Evolutionary conservation across 805 yeast genomes (phyloP), one percentile per base, ranked within the genome.

Genomic region (Starmerella tilneyi): DNA sequence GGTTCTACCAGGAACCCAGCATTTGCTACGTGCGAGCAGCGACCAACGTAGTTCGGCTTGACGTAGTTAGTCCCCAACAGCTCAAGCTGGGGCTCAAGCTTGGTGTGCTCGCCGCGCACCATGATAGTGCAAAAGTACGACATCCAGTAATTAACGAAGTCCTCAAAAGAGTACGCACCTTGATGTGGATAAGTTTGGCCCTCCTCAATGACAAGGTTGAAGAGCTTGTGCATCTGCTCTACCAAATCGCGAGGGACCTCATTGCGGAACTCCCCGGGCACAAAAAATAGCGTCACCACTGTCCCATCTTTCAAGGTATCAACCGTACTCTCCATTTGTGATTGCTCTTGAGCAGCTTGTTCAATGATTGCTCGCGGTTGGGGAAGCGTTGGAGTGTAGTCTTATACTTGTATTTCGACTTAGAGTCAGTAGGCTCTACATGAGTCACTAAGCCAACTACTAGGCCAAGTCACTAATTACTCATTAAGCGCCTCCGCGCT

Each of bases 1-100:
- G 69, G 67, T 47, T 73, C 73, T 6, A 88, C 94, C 9, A 85
- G 59, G 58, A 88, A 88, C 0, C 94, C 95, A 0, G 79, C 96
- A 60, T 88, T 88, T 57, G 95, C 84, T 23, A 76, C 79, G 57
- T 88, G 96, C 0, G 92, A 76, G 51, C 89, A 79, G 47, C 94
- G 72, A 8, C 94, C 95, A 2, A 70, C 63, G 59, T 86, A 88
- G 62, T 88, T 88, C 15, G 97, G 95, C 58, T 83, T 85, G 56
- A 86, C 69, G 61, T 80, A 83, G 59, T 79, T 82, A 2, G 82
- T 74, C 1, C 96, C 96, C 36, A 84, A 59, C 48, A 78, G 73
- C 0, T 66, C 57, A 4, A 67, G 51, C 20, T 49, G 58, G 12
- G 52, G 52, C n/a, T 58, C 45, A n/a, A 60, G 55, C 9, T 47